phyloP scores from a whole-genome alignment of 805 yeast genomes.

The Barnettozyma siamensis region DNA sequence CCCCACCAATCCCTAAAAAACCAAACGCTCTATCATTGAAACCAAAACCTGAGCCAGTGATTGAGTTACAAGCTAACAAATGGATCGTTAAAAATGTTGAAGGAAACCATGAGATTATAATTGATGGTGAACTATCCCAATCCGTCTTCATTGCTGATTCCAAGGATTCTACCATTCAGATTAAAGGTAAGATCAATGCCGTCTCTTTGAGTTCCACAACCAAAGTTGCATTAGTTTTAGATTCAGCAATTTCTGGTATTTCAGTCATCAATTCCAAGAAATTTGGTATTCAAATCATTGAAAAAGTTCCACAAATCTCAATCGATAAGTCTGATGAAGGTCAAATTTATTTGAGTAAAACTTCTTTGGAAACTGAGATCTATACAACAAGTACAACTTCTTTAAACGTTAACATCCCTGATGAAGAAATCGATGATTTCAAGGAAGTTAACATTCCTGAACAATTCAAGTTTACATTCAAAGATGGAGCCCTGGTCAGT shows the following conservation, averaged over 20 bases:
- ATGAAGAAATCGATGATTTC: constrained; percentile 62
- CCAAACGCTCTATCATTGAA: constrained; percentile 54
- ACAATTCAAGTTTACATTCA: constrained; percentile 74
- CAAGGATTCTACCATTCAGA: constrained; percentile 62
- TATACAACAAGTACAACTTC: constrained; percentile 83
- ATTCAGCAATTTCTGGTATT: constrained; percentile 78
- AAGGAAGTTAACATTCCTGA: constrained; percentile 85
- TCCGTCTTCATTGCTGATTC: constrained; percentile 87
- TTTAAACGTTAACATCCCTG: constrained; percentile 79
- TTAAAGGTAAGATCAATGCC: constrained; percentile 90
- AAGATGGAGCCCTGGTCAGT: constrained; percentile 56
- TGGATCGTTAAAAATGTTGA: constrained; percentile 86
- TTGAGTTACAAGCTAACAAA: constrained; percentile 77
- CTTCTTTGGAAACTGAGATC: constrained; percentile 67
- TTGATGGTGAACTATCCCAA: constrained; percentile 82
- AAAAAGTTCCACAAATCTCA: constrained; percentile 75
- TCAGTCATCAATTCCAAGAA: constrained; percentile 78
- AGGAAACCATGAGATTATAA: constrained; percentile 51
- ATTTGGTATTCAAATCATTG: constrained; percentile 82
- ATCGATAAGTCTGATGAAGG: constrained; percentile 90
- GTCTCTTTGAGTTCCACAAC: constrained; percentile 70
- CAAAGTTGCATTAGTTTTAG: constrained; percentile 73
- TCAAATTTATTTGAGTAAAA: constrained; percentile 66
- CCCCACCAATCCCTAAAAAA: constrained; percentile 74
- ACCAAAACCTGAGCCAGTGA: constrained; percentile 53